Evolutionary conservation across 1,139 yeast species (phyloP), one percentile per base, ranked within the genome.

Genomic region (Pichia sp.): DNA sequence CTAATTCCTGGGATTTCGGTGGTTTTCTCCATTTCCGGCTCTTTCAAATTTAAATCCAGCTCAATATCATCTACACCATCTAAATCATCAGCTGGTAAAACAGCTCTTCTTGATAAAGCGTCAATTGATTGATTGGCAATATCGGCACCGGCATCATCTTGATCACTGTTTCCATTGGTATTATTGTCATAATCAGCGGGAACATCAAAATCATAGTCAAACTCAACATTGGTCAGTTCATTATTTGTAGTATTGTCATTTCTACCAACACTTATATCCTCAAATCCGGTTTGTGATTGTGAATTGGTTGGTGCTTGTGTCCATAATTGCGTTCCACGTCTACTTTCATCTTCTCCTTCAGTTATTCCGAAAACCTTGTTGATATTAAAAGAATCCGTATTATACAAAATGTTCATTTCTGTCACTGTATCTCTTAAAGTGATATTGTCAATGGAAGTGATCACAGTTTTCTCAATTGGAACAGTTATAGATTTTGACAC

Each of bases 401-500:
- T 82, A 52, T 73, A 75, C 41, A 84, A 66, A 53, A 86, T 75
- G 58, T 87, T 95, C 41, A 79, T 74, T 46, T 81, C 86, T 0
- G 95, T 83, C 38, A 87, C 82, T 37, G 85, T 85, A 64, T 88
- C 95, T 54, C 75, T 80, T 50, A 86, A 71, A 0, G 81, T 75
- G 47, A 84, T 67, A 47, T 73, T 72, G 39, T 75, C 72, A 40
- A 86, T 51, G 2, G 64, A 49, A 43, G 60, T 48, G 16, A 69
- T 62, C 29, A 71, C 63, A 0, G 73, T 66, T 5, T 59, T 52
- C 44, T 56, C 60, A 2, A 56, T 55, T 2, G 65, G 65, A 27
- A 64, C 43, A 10, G 57, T 55, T 31, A 62, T 61, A 5, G 64
- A 56, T 39, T 60, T 59, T 31, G 64, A 74, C 4, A 77, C 66